Conservation (phyloP, 2,329 filamentous ascomycete genomes). For the Penicillium sp. region DNA sequence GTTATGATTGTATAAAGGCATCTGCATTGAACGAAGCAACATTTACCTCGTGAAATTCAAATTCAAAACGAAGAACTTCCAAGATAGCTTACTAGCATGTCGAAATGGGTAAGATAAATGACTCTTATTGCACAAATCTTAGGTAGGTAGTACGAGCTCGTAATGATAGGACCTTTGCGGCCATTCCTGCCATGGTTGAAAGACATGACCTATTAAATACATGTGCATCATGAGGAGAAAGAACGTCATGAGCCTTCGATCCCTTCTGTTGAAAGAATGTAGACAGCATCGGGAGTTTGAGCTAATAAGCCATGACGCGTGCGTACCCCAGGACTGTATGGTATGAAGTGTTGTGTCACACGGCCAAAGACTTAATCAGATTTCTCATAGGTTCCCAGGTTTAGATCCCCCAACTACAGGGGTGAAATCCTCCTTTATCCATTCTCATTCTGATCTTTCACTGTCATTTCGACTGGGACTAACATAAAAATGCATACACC, state of each 20-base stretch:
- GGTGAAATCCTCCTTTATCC: no score
- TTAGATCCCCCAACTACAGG: no score
- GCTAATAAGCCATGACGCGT: no score
- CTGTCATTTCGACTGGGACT: no score
- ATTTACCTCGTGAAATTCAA: neutral
- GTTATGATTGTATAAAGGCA: neutral
- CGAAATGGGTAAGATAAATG: neutral
- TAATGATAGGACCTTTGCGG: neutral
- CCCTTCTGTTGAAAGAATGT: neutral
- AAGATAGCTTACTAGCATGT: no score
- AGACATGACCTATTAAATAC: neutral
- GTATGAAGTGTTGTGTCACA: no score
- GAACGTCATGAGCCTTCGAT: neutral
- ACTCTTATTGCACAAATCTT: neutral
- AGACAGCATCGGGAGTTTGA: neutral
- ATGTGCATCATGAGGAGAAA: neutral
- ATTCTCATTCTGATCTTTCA: no score
- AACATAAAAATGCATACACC: no score
- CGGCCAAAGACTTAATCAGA: no score
- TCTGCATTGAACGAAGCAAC: neutral
- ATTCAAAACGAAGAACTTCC: neutral
- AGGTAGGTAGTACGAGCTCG: neutral
- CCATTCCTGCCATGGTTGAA: neutral
- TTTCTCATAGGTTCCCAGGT: no score
- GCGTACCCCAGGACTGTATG: no score